A percentile compares a stretch with the other conserved stretches of the same genome.
phyloP scores from a whole-genome alignment of 1,139 yeast species.

The Pichia sp. region DNA sequence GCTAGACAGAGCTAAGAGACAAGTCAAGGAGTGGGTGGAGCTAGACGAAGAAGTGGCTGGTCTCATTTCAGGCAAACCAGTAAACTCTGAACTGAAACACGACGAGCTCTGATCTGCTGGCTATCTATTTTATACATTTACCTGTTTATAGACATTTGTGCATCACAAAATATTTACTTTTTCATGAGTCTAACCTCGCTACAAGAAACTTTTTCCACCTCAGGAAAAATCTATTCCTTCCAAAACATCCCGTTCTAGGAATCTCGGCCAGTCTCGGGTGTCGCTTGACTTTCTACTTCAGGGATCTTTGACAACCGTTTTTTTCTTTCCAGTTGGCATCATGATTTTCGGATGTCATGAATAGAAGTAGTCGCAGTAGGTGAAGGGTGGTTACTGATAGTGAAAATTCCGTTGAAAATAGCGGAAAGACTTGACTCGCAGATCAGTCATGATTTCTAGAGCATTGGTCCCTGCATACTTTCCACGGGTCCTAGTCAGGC shows the following conservation, averaged over 20 bases:
- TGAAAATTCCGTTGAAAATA: not conserved
- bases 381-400: not conserved
- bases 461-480: not conserved
- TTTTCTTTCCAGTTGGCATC: not conserved
- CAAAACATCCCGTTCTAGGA: no score
- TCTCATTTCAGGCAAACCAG: conserved; percentile 1
- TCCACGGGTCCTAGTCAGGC: not conserved
- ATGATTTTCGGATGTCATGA: not conserved
- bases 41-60: conserved; percentile 52
- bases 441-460: not conserved
- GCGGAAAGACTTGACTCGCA: not conserved
- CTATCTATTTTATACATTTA: not conserved
- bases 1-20: conserved; percentile 66
- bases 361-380: not conserved
- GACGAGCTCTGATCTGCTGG: conserved; percentile 14
- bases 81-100: conserved; percentile 2
- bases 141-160: not conserved
- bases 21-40: conserved; percentile 70
- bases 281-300: not conserved
- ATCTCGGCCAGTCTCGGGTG: no score
- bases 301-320: not conserved
- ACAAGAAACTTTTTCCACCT: no score
- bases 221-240: no score
- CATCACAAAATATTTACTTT: no score
- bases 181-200: no score